These are phyloP conservation scores for Pueraria montana DNA, from an alignment of 306 rosid genomes.

Conservation along the genomic window DNA sequence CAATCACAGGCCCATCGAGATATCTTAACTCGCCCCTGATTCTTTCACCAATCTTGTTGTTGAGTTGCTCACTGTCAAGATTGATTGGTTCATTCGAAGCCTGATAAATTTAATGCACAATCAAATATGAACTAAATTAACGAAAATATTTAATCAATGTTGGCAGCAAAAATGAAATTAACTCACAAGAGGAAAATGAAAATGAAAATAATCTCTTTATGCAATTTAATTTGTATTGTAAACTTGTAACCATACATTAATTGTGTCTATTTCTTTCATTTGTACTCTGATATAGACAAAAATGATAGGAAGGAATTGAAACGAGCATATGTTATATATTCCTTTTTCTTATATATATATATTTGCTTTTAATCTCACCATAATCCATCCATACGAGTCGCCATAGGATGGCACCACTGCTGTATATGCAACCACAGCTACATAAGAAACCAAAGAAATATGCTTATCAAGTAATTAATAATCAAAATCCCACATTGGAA, in stretches of 20 bases:
- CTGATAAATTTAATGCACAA: slow-evolving; percentile 35
- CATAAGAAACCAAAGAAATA: background rate
- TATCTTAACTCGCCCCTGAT: slow-evolving; percentile 64
- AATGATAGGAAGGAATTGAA: background rate
- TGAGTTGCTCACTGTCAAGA: slow-evolving; percentile 58
- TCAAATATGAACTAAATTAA: background rate
- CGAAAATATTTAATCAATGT: background rate
- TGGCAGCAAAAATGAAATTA: too few relatives aligned
- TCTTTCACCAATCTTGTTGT: slow-evolving; percentile 62
- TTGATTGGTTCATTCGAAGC: slow-evolving; percentile 68
- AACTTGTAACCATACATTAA: background rate
- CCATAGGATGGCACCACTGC: slow-evolving; percentile 17
- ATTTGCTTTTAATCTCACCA: slow-evolving; percentile 16
- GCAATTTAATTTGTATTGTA: background rate
- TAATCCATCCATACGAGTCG: slow-evolving; percentile 3
- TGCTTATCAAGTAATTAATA: background rate
- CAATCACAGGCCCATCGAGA: slow-evolving; percentile 67
- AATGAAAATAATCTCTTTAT: background rate
- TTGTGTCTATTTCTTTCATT: background rate
- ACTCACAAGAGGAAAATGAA: too few relatives aligned
- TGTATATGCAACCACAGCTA: slow-evolving; percentile 32
- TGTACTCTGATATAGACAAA: background rate
- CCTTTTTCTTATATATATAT: background rate
- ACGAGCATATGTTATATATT: background rate
- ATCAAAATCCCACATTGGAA: background rate